Evolutionary conservation across 2,329 filamentous ascomycete species (phyloP).

Genomic region (Venturia aucupariae): DNA sequence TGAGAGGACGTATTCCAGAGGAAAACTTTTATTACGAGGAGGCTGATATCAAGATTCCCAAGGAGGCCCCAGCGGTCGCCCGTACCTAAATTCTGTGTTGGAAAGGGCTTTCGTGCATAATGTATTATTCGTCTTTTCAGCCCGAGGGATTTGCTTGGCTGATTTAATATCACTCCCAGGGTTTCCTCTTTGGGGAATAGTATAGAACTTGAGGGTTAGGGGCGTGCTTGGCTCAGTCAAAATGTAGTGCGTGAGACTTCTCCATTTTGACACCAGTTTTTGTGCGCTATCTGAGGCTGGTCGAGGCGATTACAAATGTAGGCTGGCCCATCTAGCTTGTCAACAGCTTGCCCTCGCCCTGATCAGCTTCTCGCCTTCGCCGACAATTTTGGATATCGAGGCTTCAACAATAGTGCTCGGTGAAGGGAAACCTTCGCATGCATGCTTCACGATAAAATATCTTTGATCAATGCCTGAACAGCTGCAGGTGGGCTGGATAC

Average conservation of each 20-base stretch:
- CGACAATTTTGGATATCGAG: too few relatives aligned
- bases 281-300: too few relatives aligned
- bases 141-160: neutral
- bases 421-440: too few relatives aligned
- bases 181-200: neutral
- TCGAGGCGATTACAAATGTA: too few relatives aligned
- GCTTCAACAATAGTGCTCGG: too few relatives aligned
- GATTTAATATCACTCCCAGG: neutral
- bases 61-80: constrained; percentile 27
- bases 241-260: neutral
- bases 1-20: constrained; percentile 78
- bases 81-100: constrained; percentile 21
- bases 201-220: neutral
- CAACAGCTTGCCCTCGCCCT: too few relatives aligned
- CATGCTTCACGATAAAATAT: too few relatives aligned
- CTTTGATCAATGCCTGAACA: too few relatives aligned
- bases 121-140: neutral
- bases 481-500: too few relatives aligned
- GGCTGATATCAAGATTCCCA: constrained; percentile 29
- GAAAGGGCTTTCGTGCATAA: neutral
- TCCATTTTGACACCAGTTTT: neutral
- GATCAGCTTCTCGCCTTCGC: too few relatives aligned
- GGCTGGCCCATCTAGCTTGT: too few relatives aligned
- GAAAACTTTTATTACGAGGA: constrained; percentile 75
- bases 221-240: neutral